These are phyloP conservation scores for Lobosporangium transversale DNA, from an alignment of 192 early-diverging fungal genomes.

Conservation along the genomic window DNA sequence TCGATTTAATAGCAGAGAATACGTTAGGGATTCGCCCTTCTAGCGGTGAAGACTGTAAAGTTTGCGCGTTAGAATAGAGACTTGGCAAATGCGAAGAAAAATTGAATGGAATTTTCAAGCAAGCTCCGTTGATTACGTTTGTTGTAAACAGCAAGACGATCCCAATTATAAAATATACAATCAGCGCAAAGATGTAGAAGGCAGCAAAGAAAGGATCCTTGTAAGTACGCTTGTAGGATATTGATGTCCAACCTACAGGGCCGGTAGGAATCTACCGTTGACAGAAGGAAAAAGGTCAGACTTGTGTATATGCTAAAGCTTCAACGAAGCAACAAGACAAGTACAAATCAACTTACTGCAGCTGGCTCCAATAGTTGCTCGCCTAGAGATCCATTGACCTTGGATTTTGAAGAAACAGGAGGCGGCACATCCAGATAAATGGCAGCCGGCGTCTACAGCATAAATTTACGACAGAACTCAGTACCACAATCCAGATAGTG, in stretches of 20 bases:
- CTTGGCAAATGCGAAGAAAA: too few species aligned
- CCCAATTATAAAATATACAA: conserved; percentile 53
- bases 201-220: conserved; percentile 62
- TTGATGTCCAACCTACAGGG: conserved; percentile 55
- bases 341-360: conserved; percentile 36
- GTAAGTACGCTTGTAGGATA: conserved; percentile 55
- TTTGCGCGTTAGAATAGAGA: conserved; percentile 10
- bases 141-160: conserved; percentile 61
- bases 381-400: conserved; percentile 45
- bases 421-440: conserved; percentile 63
- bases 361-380: conserved; percentile 60
- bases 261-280: conserved; percentile 39
- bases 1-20: conserved; percentile 56
- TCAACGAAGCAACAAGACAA: background rate
- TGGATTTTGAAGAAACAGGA: conserved; percentile 29
- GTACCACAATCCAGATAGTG: too few species aligned
- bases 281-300: too few species aligned
- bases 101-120: too few species aligned
- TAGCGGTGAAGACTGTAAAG: conserved; percentile 30
- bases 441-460: conserved; percentile 61
- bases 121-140: conserved; percentile 60
- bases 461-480: too few species aligned
- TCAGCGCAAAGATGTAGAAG: conserved; percentile 50
- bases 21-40: conserved; percentile 51
- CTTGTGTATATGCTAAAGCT: too few species aligned